phyloP scores from a whole-genome alignment of 768 basidiomycete genomes.

The Russula lepida region DNA sequence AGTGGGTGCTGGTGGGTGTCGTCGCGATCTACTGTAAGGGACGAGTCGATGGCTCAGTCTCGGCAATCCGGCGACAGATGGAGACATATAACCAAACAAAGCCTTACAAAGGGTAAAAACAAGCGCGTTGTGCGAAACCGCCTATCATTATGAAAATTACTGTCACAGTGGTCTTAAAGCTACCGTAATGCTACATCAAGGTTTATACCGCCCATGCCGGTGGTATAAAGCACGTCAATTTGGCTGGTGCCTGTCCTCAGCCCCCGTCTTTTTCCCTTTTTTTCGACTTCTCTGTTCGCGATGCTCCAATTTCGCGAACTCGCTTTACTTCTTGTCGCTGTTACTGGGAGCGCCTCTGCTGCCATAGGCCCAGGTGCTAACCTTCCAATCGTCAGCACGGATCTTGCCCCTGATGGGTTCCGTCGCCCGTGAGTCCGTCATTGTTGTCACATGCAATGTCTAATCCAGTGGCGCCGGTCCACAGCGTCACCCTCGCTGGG shows the following conservation, averaged over 20 bases:
- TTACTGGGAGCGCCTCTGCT: background rate
- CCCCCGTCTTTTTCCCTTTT: background rate
- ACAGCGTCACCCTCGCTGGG: slow-evolving; percentile 5
- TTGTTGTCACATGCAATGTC: background rate
- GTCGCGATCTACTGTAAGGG: too few species aligned
- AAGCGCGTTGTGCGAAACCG: too few species aligned
- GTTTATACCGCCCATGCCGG: background rate
- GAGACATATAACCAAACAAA: too few species aligned
- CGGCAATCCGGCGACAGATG: too few species aligned
- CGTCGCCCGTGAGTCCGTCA: slow-evolving; percentile 4
- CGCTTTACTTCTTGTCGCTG: background rate
- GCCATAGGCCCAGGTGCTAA: background rate
- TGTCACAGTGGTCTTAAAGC: background rate
- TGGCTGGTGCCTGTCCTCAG: background rate
- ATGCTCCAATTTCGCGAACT: slow-evolving; percentile 6
- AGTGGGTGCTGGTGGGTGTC: too few species aligned
- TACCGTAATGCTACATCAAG: background rate
- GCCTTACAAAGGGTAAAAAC: too few species aligned
- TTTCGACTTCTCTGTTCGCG: background rate
- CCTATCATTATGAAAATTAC: too few species aligned
- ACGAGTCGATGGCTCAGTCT: too few species aligned
- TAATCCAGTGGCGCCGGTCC: background rate
- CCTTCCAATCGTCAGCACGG: slow-evolving; percentile 1
- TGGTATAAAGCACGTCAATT: slow-evolving; percentile 1
- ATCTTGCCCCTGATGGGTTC: slow-evolving; percentile 15